Percentiles rank a stretch among this genome's conserved stretches.
These are phyloP conservation scores for Solanum hybrid DNA, from an alignment of 305 asterid genomes.

Conservation along the genomic window DNA sequence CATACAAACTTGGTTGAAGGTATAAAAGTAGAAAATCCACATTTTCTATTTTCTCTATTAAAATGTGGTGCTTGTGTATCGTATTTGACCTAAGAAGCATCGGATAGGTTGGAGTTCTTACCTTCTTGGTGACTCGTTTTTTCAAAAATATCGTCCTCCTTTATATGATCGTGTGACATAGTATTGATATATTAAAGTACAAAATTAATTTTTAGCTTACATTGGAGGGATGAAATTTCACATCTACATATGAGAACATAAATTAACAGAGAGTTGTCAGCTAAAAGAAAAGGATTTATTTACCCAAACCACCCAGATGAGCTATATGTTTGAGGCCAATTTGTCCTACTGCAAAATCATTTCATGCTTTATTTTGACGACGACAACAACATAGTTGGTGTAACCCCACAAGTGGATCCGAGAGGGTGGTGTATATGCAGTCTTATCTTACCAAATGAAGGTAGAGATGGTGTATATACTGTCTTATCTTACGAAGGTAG, in stretches of 20 bases:
- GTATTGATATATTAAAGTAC: background rate
- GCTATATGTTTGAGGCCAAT: background rate
- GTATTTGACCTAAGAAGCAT: background rate
- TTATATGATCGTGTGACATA: background rate
- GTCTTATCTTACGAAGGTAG: background rate
- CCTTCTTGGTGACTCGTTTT: background rate
- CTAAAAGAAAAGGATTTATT: background rate
- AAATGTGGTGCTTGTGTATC: background rate
- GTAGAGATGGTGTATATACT: background rate
- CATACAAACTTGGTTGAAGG: background rate
- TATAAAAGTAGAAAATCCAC: background rate
- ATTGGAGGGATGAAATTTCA: background rate
- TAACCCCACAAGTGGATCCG: background rate
- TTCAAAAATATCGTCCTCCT: background rate
- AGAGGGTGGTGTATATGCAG: no score
- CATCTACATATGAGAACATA: background rate
- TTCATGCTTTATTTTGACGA: background rate
- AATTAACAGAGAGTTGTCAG: background rate
- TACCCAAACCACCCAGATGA: background rate
- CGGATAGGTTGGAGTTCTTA: background rate
- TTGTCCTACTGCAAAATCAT: background rate
- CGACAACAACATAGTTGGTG: background rate
- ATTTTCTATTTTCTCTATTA: background rate
- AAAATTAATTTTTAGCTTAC: background rate
- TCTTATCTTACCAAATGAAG: no score